phyloP scores from a whole-genome alignment of 306 rosid genomes.

The Sindora glabra region DNA sequence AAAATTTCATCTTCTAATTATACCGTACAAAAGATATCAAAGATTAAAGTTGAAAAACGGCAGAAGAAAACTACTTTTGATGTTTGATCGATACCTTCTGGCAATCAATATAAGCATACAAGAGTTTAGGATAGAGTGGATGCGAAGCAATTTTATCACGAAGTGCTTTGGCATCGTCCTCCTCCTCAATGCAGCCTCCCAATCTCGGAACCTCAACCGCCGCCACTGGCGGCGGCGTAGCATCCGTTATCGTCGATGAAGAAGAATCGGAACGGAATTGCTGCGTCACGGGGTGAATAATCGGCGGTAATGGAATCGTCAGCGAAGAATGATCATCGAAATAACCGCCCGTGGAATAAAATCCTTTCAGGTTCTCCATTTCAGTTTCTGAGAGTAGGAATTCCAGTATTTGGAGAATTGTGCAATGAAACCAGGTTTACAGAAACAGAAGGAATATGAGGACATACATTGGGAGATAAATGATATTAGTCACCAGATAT shows the following conservation, averaged over 20 bases:
- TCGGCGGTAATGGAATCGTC: constrained; percentile 9
- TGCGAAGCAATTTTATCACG: constrained; percentile 60
- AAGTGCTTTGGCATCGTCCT: constrained; percentile 22
- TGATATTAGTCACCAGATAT: too few species aligned
- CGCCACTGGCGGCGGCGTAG: constrained; percentile 16
- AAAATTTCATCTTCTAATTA: too few species aligned
- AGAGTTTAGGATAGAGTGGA: constrained; percentile 64
- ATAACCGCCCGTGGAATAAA: constrained; percentile 10
- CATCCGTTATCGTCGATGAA: constrained; percentile 23
- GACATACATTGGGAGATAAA: too few species aligned
- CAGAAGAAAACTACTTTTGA: neutral
- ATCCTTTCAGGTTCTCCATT: constrained; percentile 40
- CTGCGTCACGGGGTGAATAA: neutral
- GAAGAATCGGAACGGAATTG: constrained; percentile 1
- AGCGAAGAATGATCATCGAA: constrained; percentile 16
- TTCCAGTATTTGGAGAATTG: neutral
- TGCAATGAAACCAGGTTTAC: neutral
- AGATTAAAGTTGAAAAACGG: neutral
- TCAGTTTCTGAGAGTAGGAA: neutral
- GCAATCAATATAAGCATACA: constrained; percentile 62
- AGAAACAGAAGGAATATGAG: neutral
- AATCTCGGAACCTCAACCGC: constrained; percentile 2
- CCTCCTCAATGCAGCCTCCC: constrained; percentile 21
- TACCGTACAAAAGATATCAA: neutral
- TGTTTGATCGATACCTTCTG: constrained; percentile 44